Evolutionary conservation across 2,329 filamentous ascomycete species (phyloP).

Genomic region (Proliferodiscus dingleyae): DNA sequence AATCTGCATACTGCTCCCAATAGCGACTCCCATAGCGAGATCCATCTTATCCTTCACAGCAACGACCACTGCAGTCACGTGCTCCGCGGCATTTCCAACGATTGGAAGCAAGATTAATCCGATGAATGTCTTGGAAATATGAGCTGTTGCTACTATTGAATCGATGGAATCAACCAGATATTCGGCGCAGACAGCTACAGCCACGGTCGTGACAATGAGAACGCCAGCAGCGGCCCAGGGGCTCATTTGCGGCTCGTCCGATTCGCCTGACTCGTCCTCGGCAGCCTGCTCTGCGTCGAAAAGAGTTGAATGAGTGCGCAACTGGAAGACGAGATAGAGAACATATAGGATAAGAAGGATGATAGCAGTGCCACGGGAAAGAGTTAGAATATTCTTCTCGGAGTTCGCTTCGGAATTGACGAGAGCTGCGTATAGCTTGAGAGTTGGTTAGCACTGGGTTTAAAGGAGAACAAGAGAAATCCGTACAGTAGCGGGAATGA

Average conservation of each 20-base stretch:
- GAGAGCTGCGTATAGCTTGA: conserved; percentile 61
- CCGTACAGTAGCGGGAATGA: conserved; percentile 67
- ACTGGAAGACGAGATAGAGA: conserved; percentile 73
- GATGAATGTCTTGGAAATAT: conserved; percentile 77
- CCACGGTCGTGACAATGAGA: conserved; percentile 63
- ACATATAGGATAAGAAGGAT: conserved; percentile 72
- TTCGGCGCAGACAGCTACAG: conserved; percentile 71
- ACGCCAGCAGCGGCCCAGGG: conserved; percentile 39
- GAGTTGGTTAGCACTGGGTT: conserved; percentile 6
- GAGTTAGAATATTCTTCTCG: conserved; percentile 56
- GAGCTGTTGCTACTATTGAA: conserved; percentile 60
- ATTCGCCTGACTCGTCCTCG: conserved; percentile 16
- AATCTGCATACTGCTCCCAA: conserved; percentile 79
- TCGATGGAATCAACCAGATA: conserved; percentile 75
- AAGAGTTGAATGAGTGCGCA: conserved; percentile 67
- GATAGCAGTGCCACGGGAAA: conserved; percentile 72
- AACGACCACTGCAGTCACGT: conserved; percentile 76
- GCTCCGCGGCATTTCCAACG: conserved; percentile 75
- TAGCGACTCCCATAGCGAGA: conserved; percentile 72
- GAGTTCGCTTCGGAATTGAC: conserved; percentile 40
- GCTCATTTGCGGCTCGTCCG: conserved; percentile 16
- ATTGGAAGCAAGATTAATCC: conserved; percentile 75
- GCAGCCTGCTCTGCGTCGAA: conserved; percentile 53
- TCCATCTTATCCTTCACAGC: conserved; percentile 74
- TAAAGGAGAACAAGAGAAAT: background rate